A percentile compares a stretch with the other conserved stretches of the same genome.
Evolutionary conservation across 1,284 basidiomycete species (phyloP).

Genomic region (Ganoderma meredithae): DNA sequence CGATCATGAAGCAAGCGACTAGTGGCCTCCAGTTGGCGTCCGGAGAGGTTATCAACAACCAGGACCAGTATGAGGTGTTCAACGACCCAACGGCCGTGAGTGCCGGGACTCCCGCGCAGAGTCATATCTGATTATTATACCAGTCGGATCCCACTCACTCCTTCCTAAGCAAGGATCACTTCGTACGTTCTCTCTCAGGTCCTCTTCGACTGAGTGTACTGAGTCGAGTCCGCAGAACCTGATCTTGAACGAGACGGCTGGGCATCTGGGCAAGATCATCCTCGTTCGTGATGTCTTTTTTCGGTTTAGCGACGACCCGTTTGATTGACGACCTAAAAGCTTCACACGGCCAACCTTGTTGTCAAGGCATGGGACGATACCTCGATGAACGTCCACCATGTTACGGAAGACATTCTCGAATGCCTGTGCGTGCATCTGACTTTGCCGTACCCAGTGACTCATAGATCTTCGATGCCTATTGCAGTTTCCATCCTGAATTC

Average conservation of each 20-base stretch:
- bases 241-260: constrained; percentile 84
- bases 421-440: constrained; percentile 62
- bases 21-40: constrained; percentile 66
- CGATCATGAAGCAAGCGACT: constrained; percentile 73
- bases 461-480: not conserved
- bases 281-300: constrained; percentile 54
- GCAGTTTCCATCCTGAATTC: constrained; percentile 88
- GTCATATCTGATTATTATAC: constrained; percentile 9
- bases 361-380: constrained; percentile 88
- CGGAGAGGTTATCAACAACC: constrained; percentile 79
- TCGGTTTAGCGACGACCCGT: constrained; percentile 22
- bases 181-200: constrained; percentile 45
- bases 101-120: not conserved
- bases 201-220: not conserved
- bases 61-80: constrained; percentile 87
- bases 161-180: constrained; percentile 84
- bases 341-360: constrained; percentile 64
- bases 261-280: constrained; percentile 74
- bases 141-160: constrained; percentile 89
- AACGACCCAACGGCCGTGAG: constrained; percentile 78
- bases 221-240: constrained; percentile 54
- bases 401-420: constrained; percentile 75
- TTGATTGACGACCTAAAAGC: constrained; percentile 42
- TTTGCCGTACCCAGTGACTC: not conserved
- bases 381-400: constrained; percentile 63